Percentiles rank a stretch among this genome's conserved stretches.
phyloP scores from a whole-genome alignment of 2,329 filamentous ascomycete genomes.

The Fusarium pseudocircinatum region DNA sequence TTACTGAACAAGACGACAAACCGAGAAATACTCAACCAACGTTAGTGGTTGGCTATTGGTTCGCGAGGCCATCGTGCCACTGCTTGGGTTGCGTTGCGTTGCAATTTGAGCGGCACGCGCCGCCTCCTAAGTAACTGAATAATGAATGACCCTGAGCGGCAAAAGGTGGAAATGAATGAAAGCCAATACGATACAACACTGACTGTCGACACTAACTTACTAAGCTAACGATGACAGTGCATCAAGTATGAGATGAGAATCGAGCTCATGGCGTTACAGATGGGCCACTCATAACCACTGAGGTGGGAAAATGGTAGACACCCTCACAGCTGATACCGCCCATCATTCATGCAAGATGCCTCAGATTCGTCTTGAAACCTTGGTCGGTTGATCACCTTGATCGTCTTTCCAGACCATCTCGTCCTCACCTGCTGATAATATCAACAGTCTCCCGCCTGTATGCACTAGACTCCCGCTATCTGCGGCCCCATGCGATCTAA shows the following conservation, averaged over 20 bases:
- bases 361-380: not conserved
- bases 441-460: not conserved
- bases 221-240: not conserved
- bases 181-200: not conserved
- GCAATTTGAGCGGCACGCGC: conserved; percentile 1
- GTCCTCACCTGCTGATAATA: not conserved
- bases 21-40: not conserved
- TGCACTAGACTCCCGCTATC: conserved; percentile 11
- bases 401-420: not conserved
- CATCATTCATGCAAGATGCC: conserved; percentile 6
- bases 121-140: not conserved
- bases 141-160: not conserved
- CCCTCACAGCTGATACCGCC: conserved; percentile 9
- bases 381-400: not conserved
- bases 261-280: conserved; percentile 2
- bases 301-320: conserved; percentile 1
- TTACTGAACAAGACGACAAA: not conserved
- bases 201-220: not conserved
- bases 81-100: not conserved
- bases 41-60: not conserved
- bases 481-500: conserved; percentile 13
- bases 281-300: not conserved
- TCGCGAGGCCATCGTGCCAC: conserved; percentile 6
- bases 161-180: not conserved
- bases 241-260: conserved; percentile 2